phyloP scores from a whole-genome alignment of 1,284 basidiomycete species.

The Rhodotorula glutinis region DNA sequence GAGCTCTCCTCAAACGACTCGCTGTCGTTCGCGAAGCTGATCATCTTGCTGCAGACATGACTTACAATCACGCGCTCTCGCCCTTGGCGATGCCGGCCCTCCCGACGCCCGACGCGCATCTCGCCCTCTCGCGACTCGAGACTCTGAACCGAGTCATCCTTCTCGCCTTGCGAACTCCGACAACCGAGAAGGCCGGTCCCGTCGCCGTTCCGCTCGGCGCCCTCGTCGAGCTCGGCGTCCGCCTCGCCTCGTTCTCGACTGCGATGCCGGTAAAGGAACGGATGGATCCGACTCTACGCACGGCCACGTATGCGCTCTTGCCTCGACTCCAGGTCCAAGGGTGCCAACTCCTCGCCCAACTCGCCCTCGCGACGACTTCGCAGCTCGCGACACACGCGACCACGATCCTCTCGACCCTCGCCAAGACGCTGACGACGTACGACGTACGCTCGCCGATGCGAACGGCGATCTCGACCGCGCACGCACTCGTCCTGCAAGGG shows the following conservation, averaged over 20 bases:
- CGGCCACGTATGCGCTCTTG: conserved; percentile 1
- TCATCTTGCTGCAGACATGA: conserved; percentile 11
- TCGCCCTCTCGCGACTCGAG: conserved; percentile 28
- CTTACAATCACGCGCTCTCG: conserved; percentile 26
- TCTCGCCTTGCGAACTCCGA: conserved; percentile 30
- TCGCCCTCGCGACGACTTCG: conserved; percentile 8
- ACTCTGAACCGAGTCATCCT: conserved; percentile 17
- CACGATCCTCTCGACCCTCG: conserved; percentile 8
- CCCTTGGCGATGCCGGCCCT: conserved; percentile 30
- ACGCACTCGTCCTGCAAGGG: conserved; percentile 20
- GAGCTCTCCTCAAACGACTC: neutral
- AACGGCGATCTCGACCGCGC: conserved; percentile 21
- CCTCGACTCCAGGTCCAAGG: conserved; percentile 30
- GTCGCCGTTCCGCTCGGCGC: conserved; percentile 32
- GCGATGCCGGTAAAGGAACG: conserved; percentile 26
- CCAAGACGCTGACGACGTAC: conserved; percentile 17
- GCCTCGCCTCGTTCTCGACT: conserved; percentile 22
- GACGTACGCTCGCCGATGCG: conserved; percentile 33
- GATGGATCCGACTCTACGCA: conserved; percentile 19
- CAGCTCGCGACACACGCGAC: conserved; percentile 12
- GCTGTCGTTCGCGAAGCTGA: too few species aligned
- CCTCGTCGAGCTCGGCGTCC: conserved; percentile 27
- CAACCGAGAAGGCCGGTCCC: conserved; percentile 28
- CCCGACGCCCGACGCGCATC: neutral
- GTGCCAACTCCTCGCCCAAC: conserved; percentile 26